These are phyloP conservation scores for Bipolaris victoriae DNA, from an alignment of 2,329 filamentous ascomycete genomes.

Conservation along the genomic window DNA sequence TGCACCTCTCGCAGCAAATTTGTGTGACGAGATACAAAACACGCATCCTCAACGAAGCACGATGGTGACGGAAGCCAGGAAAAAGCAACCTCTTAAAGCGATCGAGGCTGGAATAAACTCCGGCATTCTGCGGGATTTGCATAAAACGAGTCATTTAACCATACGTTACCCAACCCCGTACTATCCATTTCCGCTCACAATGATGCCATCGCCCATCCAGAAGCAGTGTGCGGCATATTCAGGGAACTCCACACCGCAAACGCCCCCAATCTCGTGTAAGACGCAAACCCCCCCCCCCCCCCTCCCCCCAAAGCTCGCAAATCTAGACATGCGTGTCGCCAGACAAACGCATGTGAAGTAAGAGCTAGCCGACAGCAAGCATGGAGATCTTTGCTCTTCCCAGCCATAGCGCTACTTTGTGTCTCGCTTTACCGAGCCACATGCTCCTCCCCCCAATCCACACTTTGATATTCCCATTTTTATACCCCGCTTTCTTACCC, in stretches of 20 bases:
- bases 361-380: constrained; percentile 6
- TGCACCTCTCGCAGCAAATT: background rate
- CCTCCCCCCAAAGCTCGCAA: background rate
- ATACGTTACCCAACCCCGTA: too few relatives aligned
- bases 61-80: too few relatives aligned
- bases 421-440: too few relatives aligned
- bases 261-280: background rate
- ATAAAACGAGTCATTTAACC: too few relatives aligned
- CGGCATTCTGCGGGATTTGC: too few relatives aligned
- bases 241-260: too few relatives aligned
- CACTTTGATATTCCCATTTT: constrained; percentile 6
- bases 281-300: too few relatives aligned
- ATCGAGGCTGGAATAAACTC: too few relatives aligned
- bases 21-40: background rate
- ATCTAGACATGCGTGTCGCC: background rate
- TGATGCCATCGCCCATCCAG: too few relatives aligned
- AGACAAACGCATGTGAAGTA: constrained; percentile 14
- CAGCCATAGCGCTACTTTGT: constrained; percentile 9
- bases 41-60: background rate
- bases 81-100: too few relatives aligned
- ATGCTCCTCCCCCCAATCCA: background rate
- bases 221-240: background rate
- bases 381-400: constrained; percentile 10
- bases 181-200: too few relatives aligned
- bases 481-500: constrained; percentile 11